These are phyloP conservation scores for Dichotomopilus funicola DNA, from an alignment of 2,329 filamentous ascomycete genomes.

Conservation along the genomic window DNA sequence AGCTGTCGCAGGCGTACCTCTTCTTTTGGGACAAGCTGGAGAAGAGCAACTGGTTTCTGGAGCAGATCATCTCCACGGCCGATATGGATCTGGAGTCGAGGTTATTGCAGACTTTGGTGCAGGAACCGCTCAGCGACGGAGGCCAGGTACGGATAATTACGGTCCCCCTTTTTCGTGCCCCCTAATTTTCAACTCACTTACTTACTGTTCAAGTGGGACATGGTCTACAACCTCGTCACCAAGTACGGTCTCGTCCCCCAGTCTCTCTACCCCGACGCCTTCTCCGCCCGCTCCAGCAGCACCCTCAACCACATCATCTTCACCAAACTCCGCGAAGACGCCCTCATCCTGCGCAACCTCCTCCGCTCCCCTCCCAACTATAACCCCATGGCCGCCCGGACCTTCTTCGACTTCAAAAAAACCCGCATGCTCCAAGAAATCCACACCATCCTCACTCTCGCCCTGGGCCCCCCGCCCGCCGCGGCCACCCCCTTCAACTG, in stretches of 20 bases:
- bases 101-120: constrained; percentile 63
- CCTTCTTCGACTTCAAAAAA: constrained; percentile 44
- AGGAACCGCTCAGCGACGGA: constrained; percentile 67
- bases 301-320: constrained; percentile 52
- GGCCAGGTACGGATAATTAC: constrained; percentile 38
- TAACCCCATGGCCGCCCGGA: constrained; percentile 30
- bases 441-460: constrained; percentile 72
- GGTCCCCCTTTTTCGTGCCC: not conserved
- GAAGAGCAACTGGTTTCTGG: constrained; percentile 80
- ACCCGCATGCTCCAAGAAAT: constrained; percentile 71
- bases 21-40: constrained; percentile 96
- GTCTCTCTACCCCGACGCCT: constrained; percentile 72
- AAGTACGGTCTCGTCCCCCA: constrained; percentile 90
- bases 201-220: constrained; percentile 61
- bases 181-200: constrained; percentile 27
- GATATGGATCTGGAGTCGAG: constrained; percentile 64
- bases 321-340: constrained; percentile 81
- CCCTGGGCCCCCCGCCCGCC: constrained; percentile 71
- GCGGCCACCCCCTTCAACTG: constrained; percentile 64
- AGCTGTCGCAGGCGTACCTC: constrained; percentile 81
- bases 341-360: constrained; percentile 61
- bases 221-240: constrained; percentile 76
- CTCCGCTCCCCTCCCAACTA: constrained; percentile 30
- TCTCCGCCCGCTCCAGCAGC: constrained; percentile 27
- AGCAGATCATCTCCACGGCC: constrained; percentile 66